phyloP scores from a whole-genome alignment of 768 basidiomycete genomes.

The Pisolithus orientalis region DNA sequence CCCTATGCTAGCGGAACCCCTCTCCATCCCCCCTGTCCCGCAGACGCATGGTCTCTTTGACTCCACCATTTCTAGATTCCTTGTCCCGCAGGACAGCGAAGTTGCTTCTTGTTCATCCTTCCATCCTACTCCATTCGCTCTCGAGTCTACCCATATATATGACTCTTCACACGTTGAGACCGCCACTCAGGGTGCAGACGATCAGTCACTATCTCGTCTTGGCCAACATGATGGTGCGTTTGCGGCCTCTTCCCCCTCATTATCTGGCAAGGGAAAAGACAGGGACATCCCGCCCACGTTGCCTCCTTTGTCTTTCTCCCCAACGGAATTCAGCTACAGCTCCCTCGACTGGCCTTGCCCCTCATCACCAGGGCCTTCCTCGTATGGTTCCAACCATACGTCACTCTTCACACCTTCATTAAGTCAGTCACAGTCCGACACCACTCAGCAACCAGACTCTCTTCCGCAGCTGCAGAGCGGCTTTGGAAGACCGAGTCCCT shows the following conservation, averaged over 20 bases:
- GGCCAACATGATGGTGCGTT: slow-evolving; percentile 6
- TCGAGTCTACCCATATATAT: background rate
- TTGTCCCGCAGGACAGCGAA: background rate
- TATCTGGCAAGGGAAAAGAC: slow-evolving; percentile 50
- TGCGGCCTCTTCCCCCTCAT: slow-evolving; percentile 19
- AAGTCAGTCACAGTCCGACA: slow-evolving; percentile 8
- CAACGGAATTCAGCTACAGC: slow-evolving; percentile 43
- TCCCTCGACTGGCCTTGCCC: slow-evolving; percentile 34
- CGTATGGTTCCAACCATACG: slow-evolving; percentile 28
- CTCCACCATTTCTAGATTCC: background rate
- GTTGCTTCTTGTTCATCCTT: slow-evolving; percentile 15
- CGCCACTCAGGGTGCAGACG: background rate
- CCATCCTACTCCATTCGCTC: slow-evolving; percentile 6
- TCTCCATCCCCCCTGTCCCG: slow-evolving; percentile 43
- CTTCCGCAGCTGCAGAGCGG: slow-evolving; percentile 5
- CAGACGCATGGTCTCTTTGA: slow-evolving; percentile 17
- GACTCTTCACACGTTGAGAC: background rate
- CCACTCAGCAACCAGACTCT: slow-evolving; percentile 7
- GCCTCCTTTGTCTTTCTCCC: slow-evolving; percentile 59
- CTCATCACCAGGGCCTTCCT: slow-evolving; percentile 26
- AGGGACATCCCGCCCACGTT: slow-evolving; percentile 48
- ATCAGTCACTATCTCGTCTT: slow-evolving; percentile 23
- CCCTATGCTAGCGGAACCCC: slow-evolving; percentile 36
- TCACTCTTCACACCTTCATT: slow-evolving; percentile 33
- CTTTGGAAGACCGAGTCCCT: slow-evolving; percentile 16